Evolutionary conservation across 257 asterid species (phyloP).

Genomic region (Eucommia ulmoides): DNA sequence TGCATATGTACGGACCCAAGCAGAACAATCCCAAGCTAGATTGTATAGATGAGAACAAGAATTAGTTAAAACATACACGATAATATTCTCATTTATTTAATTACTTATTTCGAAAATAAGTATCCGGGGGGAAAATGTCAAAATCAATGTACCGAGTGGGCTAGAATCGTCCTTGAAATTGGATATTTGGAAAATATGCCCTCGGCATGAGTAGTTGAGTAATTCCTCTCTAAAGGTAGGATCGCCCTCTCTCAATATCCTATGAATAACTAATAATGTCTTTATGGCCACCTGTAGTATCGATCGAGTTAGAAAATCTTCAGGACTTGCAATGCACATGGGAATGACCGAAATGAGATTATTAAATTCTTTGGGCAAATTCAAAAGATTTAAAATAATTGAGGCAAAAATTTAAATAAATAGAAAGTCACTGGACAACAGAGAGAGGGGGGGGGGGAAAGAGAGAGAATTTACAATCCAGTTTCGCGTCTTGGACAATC

Average conservation of each 20-base stretch:
- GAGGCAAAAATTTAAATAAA: too few species aligned
- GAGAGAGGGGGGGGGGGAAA: background rate
- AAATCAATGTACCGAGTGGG: conserved; percentile 39
- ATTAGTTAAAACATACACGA: background rate
- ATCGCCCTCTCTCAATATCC: conserved; percentile 82
- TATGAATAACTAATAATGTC: conserved; percentile 67
- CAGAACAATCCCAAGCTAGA: conserved; percentile 96
- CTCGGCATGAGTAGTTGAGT: conserved; percentile 47
- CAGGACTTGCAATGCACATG: too few species aligned
- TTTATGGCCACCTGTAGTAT: conserved; percentile 88
- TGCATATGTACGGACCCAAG: conserved; percentile 80
- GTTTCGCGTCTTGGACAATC: conserved; percentile 59
- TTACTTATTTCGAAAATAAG: background rate
- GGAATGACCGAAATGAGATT: too few species aligned
- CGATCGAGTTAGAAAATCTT: too few species aligned
- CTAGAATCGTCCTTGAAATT: conserved; percentile 87
- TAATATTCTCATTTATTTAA: background rate
- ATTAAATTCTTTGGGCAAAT: too few species aligned
- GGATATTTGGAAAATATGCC: conserved; percentile 50
- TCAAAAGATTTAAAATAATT: too few species aligned
- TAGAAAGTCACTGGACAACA: background rate
- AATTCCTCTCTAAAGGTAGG: conserved; percentile 68
- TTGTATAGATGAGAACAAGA: background rate
- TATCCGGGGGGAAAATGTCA: background rate
- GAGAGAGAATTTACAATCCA: conserved; percentile 52